Percentiles rank a stretch among this genome's conserved stretches.
Evolutionary conservation across 306 rosid genomes (phyloP).

Genomic region (Macrotyloma uniflorum): DNA sequence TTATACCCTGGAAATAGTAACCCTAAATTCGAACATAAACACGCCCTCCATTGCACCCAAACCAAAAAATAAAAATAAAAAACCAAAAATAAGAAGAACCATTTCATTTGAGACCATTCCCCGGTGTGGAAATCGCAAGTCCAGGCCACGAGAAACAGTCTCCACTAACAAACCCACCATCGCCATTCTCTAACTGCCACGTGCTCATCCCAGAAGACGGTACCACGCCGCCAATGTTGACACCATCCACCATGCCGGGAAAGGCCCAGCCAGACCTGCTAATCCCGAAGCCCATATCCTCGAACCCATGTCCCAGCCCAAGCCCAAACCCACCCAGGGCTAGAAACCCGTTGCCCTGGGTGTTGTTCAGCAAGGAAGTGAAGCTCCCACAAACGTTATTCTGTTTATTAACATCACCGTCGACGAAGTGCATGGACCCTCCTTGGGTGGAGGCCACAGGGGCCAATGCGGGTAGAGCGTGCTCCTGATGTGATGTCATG

Average conservation of each 20-base stretch:
- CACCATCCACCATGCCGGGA: conserved; percentile 57
- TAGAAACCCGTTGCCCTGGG: conserved; percentile 69
- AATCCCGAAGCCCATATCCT: conserved; percentile 69
- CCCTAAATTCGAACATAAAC: conserved; percentile 27
- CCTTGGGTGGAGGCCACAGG: conserved; percentile 43
- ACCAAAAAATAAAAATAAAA: neutral
- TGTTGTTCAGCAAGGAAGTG: conserved; percentile 70
- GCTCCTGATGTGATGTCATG: conserved; percentile 32
- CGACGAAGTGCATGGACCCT: conserved; percentile 45
- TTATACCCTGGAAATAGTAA: conserved; percentile 39
- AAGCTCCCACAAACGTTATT: conserved; percentile 60
- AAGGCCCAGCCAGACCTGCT: conserved; percentile 74
- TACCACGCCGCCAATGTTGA: conserved; percentile 30
- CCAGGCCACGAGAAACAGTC: conserved; percentile 96
- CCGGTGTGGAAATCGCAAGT: conserved; percentile 85
- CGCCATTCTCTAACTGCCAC: conserved; percentile 84
- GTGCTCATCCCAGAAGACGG: conserved; percentile 45
- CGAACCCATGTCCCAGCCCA: conserved; percentile 69
- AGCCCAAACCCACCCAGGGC: conserved; percentile 85
- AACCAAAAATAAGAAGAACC: neutral
- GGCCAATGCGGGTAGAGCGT: conserved; percentile 41
- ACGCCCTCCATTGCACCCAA: conserved; percentile 22
- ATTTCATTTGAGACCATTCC: conserved; percentile 73
- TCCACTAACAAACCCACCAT: conserved; percentile 60
- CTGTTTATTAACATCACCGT: conserved; percentile 52